Conservation (phyloP, 495 filamentous ascomycete species). For the Chaetomidium leptoderma region DNA sequence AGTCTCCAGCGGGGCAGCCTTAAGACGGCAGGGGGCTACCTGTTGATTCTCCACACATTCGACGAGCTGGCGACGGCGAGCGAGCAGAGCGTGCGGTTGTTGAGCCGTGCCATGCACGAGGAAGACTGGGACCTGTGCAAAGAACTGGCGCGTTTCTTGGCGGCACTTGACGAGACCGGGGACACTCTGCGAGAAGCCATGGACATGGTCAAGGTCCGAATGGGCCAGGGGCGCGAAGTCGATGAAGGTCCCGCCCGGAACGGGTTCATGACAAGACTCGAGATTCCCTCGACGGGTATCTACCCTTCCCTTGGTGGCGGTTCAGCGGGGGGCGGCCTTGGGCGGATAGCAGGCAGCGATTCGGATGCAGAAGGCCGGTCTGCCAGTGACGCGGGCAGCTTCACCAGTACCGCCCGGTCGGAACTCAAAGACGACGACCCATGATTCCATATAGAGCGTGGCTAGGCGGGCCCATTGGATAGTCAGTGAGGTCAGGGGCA, state of each 20-base stretch:
- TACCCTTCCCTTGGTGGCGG: slow-evolving; percentile 25
- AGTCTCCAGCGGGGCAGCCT: slow-evolving; percentile 75
- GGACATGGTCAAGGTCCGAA: slow-evolving; percentile 59
- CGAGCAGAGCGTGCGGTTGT: slow-evolving; percentile 75
- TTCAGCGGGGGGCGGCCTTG: slow-evolving; percentile 10
- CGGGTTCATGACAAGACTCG: slow-evolving; percentile 50
- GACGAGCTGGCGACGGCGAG: slow-evolving; percentile 76
- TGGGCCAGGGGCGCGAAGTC: slow-evolving; percentile 36
- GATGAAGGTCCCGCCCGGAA: slow-evolving; percentile 33
- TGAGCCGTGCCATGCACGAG: slow-evolving; percentile 75
- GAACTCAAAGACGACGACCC: slow-evolving; percentile 12
- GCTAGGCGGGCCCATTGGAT: background rate
- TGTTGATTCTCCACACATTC: slow-evolving; percentile 91
- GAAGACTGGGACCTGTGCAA: slow-evolving; percentile 96
- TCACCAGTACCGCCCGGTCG: slow-evolving; percentile 19
- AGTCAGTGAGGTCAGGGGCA: background rate
- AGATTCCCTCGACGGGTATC: slow-evolving; percentile 42
- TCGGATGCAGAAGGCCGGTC: slow-evolving; percentile 29
- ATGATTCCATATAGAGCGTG: too few species aligned
- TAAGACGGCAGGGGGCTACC: slow-evolving; percentile 93
- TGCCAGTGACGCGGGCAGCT: slow-evolving; percentile 31
- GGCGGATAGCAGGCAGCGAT: slow-evolving; percentile 25
- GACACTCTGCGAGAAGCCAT: slow-evolving; percentile 76
- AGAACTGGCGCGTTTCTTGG: slow-evolving; percentile 87
- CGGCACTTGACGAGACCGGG: slow-evolving; percentile 83